phyloP scores from a whole-genome alignment of 164 flowering plant genomes.

The Vitis labrusca region DNA sequence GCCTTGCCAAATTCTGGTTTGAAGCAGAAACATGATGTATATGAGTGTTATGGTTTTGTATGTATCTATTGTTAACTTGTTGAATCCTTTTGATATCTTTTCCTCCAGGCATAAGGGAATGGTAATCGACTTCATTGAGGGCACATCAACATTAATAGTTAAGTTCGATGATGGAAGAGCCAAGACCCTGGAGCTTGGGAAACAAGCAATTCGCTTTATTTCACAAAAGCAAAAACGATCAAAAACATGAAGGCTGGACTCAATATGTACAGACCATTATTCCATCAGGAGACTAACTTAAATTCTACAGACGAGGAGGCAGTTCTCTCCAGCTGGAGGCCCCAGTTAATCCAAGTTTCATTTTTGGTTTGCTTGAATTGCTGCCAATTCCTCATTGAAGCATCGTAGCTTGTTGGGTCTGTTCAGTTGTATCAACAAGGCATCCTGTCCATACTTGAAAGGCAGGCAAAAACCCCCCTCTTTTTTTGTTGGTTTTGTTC shows the following conservation, averaged over 20 bases:
- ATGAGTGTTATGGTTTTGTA: too few relatives aligned
- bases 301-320: constrained; percentile 9
- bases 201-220: constrained; percentile 84
- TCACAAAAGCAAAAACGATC: constrained; percentile 73
- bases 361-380: constrained; percentile 1
- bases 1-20: too few relatives aligned
- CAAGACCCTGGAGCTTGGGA: constrained; percentile 68
- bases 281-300: constrained; percentile 4
- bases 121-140: constrained; percentile 60
- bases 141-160: constrained; percentile 57
- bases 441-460: not conserved
- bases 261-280: not conserved
- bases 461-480: too few relatives aligned
- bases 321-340: constrained; percentile 2
- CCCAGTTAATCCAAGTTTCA: not conserved
- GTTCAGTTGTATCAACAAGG: not conserved
- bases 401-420: constrained; percentile 2
- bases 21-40: too few relatives aligned
- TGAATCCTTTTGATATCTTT: not conserved
- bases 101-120: constrained; percentile 75
- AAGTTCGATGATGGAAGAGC: constrained; percentile 76
- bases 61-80: not conserved
- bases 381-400: constrained; percentile 1
- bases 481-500: not conserved
- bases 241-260: constrained; percentile 25